phyloP scores from a whole-genome alignment of 305 asterid genomes.

The Striga hermonthica region DNA sequence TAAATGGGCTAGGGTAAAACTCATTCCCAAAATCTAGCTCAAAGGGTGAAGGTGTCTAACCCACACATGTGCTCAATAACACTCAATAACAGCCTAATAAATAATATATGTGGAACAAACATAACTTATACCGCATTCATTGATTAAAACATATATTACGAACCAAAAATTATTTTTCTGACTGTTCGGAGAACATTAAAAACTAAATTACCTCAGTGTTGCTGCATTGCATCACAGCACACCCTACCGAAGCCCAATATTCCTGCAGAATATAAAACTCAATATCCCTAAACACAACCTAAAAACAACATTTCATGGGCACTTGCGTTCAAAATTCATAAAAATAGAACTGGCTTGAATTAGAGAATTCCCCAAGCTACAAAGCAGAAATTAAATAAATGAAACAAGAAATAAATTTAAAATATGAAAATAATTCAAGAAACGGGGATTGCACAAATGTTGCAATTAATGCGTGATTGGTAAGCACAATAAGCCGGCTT shows the following conservation, averaged over 20 bases:
- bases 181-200: slow-evolving; percentile 22
- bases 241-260: slow-evolving; percentile 97
- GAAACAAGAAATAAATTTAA: neutral
- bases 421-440: no score
- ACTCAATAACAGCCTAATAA: no score
- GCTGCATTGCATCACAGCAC: slow-evolving; percentile 98
- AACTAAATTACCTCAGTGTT: slow-evolving; percentile 76
- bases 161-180: neutral
- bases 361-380: neutral
- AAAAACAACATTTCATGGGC: neutral
- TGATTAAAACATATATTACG: neutral
- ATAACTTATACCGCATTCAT: no score
- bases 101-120: no score
- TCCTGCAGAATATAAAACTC: slow-evolving; percentile 51
- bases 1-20: no score
- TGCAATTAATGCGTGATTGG: no score
- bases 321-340: neutral
- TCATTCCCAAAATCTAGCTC: no score
- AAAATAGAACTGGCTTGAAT: neutral
- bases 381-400: neutral
- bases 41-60: no score
- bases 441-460: no score
- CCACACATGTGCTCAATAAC: no score
- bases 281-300: slow-evolving; percentile 1
- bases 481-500: no score